Evolutionary conservation across 2,329 filamentous ascomycete genomes (phyloP), one percentile per base, ranked within the genome.

Genomic region (Fusarium succisae): DNA sequence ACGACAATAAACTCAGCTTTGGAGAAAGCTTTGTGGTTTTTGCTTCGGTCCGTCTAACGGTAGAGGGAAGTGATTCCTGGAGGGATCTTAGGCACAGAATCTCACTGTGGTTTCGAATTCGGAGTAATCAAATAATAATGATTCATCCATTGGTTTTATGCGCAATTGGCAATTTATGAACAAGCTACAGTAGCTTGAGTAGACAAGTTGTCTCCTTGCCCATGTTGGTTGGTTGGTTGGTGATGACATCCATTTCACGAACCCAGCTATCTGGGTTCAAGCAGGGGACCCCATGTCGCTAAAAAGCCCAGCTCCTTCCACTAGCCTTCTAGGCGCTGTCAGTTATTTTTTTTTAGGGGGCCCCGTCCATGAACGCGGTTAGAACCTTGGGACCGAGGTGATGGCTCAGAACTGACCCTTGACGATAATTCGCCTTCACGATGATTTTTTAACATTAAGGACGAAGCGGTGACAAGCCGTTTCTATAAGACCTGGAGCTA

Each of bases 271-370:
- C 41, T 51, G 58, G 67, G 59, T 53, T 26, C 39, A 44, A 50
- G 51, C 67, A 51, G 43, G 67, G 67, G 37, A 8, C 43, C 60
- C 70, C 70, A 41, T 73, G 70, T 73, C 51, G 8, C 32, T 15
- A 54, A 30, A 63, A 51, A 44, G 37, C 26, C 48, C 61, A 51
- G 65, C 35, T 58, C 41, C 56, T 73, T 73, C 66, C 44, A 67
- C 70, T 47, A 47, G 66, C 22, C 41, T 71, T 73, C 70, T 73
- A 73, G 70, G 70, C 47, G 70, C 70, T 63, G 69, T 60, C 51
- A 66, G 38, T 10, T 60, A 30, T 39, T 59, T 15, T 59, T 15
- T 32, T 28, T 56, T 37, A 62, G 44, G 64, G 64, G 38, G n/a
- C 24, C 41, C 50, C 30, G 32, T 65, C 30, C 13, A 37, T 38